Evolutionary conservation across 2,329 filamentous ascomycete species (phyloP), one percentile per base, ranked within the genome.

Genomic region (Sporothrix globosa): DNA sequence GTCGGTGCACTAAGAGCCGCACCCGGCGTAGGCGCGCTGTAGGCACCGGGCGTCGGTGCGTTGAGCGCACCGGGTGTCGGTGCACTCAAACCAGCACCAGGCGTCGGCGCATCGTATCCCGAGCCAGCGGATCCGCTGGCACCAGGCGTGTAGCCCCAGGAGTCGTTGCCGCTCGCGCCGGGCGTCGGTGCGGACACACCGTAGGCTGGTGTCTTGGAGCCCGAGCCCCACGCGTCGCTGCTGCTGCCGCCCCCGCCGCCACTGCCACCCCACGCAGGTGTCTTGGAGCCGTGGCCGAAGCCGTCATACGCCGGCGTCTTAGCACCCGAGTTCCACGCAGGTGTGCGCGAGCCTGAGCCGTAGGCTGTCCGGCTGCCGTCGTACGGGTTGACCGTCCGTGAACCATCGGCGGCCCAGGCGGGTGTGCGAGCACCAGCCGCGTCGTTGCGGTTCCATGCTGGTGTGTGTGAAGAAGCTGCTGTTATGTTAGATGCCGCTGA

Each of bases 201-300:
- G 77, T 91, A 93, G 1, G 88, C 90, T 3, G 93, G 93, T 0
- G 93, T 96, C 79, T 94, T 92, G 41, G 90, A 91, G 7, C 91
- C 87, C 0, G 71, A 65, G 14, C 70, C 73, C 72, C 71, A 75
- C 11, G 69, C 67, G 19, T 75, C 74, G 60, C 58, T 63, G 58
- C 58, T 46, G n/a, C 58, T 24, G n/a, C 68, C 63, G 24, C 72
- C 71, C 17, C 73, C 74, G 17, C 77, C 75, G 17, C 71, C 52
- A 19, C 71, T 48, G 41, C 70, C 11, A 58, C 81, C 80, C 75
- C 89, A 93, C 68, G 85, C 91, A 58, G 86, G 90, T 14, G 88
- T 91, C 76, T 88, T 90, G n/a, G 88, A 90, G 9, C 90, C 90
- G 70, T 86, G 84, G 69, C 85, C 87, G 76, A 91, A 92, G 24